Evolutionary conservation across 202 grass and related monocot genomes (phyloP).

Genomic region (Carex arenaria): DNA sequence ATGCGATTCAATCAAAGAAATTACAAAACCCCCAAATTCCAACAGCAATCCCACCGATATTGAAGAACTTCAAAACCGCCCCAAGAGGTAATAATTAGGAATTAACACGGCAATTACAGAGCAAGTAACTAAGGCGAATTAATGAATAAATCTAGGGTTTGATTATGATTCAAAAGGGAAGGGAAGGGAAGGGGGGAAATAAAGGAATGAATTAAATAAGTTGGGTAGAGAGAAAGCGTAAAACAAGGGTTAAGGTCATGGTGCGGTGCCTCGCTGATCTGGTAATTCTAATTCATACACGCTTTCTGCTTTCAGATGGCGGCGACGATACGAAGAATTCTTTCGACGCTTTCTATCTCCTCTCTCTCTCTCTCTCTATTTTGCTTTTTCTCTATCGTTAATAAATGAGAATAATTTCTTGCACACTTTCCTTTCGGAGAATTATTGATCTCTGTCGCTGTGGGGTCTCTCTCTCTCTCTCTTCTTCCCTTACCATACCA

Average conservation of each 20-base stretch:
- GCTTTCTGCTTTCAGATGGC: constrained; percentile 10
- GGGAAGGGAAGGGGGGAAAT: background rate
- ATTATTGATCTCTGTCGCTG: constrained; percentile 9
- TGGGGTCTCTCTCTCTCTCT: no score
- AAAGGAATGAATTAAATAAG: constrained; percentile 6
- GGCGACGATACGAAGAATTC: constrained; percentile 4
- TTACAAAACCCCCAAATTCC: background rate
- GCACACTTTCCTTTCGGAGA: constrained; percentile 21
- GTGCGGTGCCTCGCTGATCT: background rate
- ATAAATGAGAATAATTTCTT: constrained; percentile 6
- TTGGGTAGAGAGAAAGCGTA: constrained; percentile 2
- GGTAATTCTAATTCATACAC: background rate
- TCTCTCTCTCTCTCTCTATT: background rate
- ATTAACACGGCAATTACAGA: background rate
- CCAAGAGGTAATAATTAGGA: background rate
- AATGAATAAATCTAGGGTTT: constrained; percentile 21
- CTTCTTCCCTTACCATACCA: constrained; percentile 10
- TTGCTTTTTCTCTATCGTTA: background rate
- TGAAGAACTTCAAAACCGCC: background rate
- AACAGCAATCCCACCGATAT: background rate
- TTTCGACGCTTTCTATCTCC: constrained; percentile 4
- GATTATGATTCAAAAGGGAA: background rate
- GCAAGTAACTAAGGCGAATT: background rate
- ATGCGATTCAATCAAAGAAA: constrained; percentile 28
- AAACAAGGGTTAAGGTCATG: background rate